Conservation (phyloP, 208 protist genomes). For the Phytomonas francai region DNA sequence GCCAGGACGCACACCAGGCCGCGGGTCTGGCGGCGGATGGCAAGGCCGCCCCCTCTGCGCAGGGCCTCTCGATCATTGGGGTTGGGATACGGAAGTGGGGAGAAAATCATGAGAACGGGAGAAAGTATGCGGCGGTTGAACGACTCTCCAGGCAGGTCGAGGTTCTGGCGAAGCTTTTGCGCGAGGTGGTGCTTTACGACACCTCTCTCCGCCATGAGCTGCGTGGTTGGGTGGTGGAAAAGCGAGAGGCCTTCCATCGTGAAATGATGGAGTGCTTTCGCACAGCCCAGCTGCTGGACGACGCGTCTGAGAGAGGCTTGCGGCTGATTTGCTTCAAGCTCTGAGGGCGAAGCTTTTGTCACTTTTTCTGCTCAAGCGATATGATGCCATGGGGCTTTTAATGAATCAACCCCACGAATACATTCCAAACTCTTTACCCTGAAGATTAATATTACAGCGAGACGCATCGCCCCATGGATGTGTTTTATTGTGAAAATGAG, state of each 20-base stretch:
- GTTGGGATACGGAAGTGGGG: constrained; percentile 20
- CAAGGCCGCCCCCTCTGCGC: constrained; percentile 7
- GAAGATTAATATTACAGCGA: not conserved
- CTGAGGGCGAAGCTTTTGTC: not conserved
- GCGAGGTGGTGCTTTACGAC: constrained; percentile 53
- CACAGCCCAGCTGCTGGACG: constrained; percentile 28
- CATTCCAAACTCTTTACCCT: not conserved
- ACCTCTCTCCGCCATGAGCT: constrained; percentile 36
- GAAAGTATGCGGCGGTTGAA: constrained; percentile 9
- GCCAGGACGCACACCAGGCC: not conserved
- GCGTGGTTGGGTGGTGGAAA: constrained; percentile 16
- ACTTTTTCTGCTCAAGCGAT: not conserved
- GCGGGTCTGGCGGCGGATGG: not conserved
- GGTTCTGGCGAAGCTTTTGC: constrained; percentile 27
- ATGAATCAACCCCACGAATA: not conserved
- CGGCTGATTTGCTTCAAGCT: constrained; percentile 16
- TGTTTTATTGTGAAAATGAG: not conserved
- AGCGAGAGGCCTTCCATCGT: constrained; percentile 33
- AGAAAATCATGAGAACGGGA: constrained; percentile 3
- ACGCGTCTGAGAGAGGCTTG: constrained; percentile 21
- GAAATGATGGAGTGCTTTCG: constrained; percentile 41
- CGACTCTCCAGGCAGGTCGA: constrained; percentile 20
- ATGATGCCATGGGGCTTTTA: not conserved
- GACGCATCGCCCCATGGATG: not conserved
- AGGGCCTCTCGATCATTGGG: constrained; percentile 14